Conservation (phyloP, 2,329 filamentous ascomycete genomes). For the Penicillium sp. region DNA sequence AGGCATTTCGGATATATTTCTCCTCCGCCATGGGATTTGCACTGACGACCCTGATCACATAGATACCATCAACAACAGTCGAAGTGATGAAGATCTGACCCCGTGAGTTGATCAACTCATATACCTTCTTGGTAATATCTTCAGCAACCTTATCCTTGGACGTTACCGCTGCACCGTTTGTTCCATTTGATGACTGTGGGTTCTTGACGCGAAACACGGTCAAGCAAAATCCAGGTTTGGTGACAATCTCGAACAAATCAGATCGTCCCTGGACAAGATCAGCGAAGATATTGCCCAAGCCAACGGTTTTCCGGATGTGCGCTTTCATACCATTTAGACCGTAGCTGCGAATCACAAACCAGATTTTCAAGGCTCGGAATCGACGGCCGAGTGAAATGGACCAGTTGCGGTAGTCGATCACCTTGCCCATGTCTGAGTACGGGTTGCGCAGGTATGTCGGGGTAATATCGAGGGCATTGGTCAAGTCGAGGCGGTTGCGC, state of each 20-base stretch:
- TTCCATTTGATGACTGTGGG: conserved; percentile 17
- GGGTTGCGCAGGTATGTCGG: conserved; percentile 77
- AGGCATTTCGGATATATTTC: conserved; percentile 65
- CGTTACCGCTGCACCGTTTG: conserved; percentile 15
- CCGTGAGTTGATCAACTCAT: conserved; percentile 64
- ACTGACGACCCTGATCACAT: conserved; percentile 76
- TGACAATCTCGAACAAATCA: conserved; percentile 71
- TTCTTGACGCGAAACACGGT: conserved; percentile 65
- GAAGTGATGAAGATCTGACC: conserved; percentile 80
- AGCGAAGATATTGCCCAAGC: conserved; percentile 65
- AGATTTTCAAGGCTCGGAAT: conserved; percentile 86
- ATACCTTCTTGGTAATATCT: conserved; percentile 64
- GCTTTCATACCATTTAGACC: conserved; percentile 68
- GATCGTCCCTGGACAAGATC: conserved; percentile 51
- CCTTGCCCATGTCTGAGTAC: conserved; percentile 72
- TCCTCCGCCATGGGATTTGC: conserved; percentile 64
- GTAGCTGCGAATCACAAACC: conserved; percentile 85
- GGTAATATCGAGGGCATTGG: conserved; percentile 69
- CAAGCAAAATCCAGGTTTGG: conserved; percentile 69
- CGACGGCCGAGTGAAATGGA: conserved; percentile 86
- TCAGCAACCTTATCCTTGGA: conserved; percentile 54
- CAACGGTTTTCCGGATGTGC: conserved; percentile 65
- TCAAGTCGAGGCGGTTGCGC: conserved; percentile 67
- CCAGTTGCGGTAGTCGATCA: conserved; percentile 96
- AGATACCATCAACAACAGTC: conserved; percentile 64